Evolutionary conservation across 2,329 filamentous ascomycete genomes (phyloP).

Genomic region (Penicillium sp.): DNA sequence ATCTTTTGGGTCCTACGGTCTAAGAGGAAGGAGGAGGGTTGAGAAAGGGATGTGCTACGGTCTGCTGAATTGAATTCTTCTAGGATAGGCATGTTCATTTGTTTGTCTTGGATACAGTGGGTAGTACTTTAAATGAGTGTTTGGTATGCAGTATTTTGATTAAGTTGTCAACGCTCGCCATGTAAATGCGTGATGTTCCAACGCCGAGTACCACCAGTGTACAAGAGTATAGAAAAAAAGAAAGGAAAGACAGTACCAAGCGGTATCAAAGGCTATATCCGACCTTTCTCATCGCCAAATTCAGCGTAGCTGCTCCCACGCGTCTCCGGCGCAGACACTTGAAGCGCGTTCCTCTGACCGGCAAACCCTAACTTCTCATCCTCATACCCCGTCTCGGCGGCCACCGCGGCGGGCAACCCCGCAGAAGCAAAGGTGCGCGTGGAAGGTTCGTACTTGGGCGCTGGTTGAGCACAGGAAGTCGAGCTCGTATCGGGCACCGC

Average conservation of each 20-base stretch:
- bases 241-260: conserved; percentile 1
- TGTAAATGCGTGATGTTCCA: conserved; percentile 1
- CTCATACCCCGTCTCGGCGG: conserved; percentile 29
- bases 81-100: neutral
- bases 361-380: conserved; percentile 52
- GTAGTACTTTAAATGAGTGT: neutral
- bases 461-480: conserved; percentile 22
- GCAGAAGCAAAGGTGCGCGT: conserved; percentile 18
- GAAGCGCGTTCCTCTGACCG: conserved; percentile 42
- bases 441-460: conserved; percentile 33
- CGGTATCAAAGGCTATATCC: neutral
- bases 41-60: neutral
- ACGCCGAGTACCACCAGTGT: conserved; percentile 4
- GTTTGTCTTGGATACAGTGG: neutral
- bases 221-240: neutral
- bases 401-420: conserved; percentile 1
- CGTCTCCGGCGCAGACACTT: conserved; percentile 31
- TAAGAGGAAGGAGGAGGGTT: neutral
- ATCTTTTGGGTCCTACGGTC: neutral
- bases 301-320: conserved; percentile 45
- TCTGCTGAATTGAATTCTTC: neutral
- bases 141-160: neutral
- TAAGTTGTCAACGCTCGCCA: neutral
- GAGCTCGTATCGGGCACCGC: conserved; percentile 30
- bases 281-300: conserved; percentile 41